These are phyloP conservation scores for Cercospora citrullina DNA, from an alignment of 2,329 filamentous ascomycete genomes.

Conservation along the genomic window DNA sequence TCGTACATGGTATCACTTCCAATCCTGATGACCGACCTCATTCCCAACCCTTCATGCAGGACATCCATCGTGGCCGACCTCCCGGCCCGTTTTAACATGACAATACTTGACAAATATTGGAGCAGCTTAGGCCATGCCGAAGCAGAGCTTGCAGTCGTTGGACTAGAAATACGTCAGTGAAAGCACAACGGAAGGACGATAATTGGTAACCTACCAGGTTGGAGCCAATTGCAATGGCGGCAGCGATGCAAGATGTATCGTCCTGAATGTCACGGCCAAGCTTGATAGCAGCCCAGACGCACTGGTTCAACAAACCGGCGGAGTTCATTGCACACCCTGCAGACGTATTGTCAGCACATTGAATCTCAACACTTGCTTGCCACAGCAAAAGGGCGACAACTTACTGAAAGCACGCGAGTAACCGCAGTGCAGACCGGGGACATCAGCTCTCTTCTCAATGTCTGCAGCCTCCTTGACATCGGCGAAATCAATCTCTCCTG, in stretches of 20 bases:
- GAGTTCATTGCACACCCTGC: neutral
- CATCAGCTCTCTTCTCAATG: neutral
- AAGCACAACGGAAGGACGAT: neutral
- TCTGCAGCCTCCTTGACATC: neutral
- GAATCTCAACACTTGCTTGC: neutral
- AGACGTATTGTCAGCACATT: neutral
- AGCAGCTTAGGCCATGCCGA: neutral
- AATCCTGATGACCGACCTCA: neutral
- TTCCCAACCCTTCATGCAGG: neutral
- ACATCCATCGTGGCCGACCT: neutral
- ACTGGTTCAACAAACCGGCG: neutral
- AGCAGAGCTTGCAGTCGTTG: neutral
- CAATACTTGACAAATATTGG: neutral
- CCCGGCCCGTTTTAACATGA: neutral
- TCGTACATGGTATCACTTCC: neutral
- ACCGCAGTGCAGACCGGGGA: neutral
- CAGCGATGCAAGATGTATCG: neutral
- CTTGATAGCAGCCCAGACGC: neutral
- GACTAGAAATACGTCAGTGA: neutral
- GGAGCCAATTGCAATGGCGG: neutral
- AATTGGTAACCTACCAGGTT: neutral
- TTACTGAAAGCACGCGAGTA: neutral
- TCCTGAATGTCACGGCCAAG: neutral
- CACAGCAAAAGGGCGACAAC: neutral
- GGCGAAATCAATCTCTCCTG: neutral